phyloP scores from a whole-genome alignment of 2,329 filamentous ascomycete genomes.

The Fusarium floridanum region DNA sequence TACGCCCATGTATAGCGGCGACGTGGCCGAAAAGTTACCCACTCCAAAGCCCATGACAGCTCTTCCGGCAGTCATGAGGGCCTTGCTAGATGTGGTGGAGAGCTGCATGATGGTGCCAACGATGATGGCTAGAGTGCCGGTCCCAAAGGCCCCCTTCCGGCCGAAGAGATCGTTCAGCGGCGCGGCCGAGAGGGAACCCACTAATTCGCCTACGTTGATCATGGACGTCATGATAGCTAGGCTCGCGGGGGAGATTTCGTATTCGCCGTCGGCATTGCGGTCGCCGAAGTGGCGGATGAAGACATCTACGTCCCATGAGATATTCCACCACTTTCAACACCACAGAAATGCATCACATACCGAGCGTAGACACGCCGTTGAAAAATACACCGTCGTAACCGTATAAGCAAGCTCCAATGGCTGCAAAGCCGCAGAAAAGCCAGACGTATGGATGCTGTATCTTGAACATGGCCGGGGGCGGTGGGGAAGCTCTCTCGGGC shows the following conservation, averaged over 20 bases:
- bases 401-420: too few relatives aligned
- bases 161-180: constrained; percentile 53
- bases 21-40: constrained; percentile 55
- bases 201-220: constrained; percentile 56
- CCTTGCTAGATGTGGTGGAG: constrained; percentile 39
- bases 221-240: constrained; percentile 52
- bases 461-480: constrained; percentile 24
- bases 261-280: constrained; percentile 44
- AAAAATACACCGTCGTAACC: too few relatives aligned
- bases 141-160: constrained; percentile 49
- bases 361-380: too few relatives aligned
- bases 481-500: neutral
- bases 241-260: constrained; percentile 44
- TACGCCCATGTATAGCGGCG: constrained; percentile 53
- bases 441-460: constrained; percentile 49
- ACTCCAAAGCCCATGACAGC: constrained; percentile 47
- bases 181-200: constrained; percentile 52
- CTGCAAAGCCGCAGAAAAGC: constrained; percentile 53
- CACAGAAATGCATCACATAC: constrained; percentile 30
- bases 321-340: neutral
- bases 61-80: constrained; percentile 42
- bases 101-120: constrained; percentile 45
- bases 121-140: constrained; percentile 46
- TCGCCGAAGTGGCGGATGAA: constrained; percentile 52
- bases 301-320: constrained; percentile 32